These are phyloP conservation scores for Centrapalus pauciflorus DNA, from an alignment of 129 eudicot genomes.

Conservation along the genomic window DNA sequence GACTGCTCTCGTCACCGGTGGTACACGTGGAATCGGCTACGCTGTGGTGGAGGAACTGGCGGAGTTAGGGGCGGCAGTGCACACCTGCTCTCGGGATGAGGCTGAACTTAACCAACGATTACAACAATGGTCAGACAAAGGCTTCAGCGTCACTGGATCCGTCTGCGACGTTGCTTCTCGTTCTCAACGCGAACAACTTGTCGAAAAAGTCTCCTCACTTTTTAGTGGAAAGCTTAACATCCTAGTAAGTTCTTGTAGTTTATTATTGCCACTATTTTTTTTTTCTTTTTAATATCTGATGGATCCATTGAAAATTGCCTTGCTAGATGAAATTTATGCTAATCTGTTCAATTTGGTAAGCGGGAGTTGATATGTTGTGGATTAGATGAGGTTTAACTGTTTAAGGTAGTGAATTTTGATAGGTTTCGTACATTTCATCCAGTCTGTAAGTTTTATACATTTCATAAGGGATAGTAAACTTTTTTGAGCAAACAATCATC, in stretches of 20 bases:
- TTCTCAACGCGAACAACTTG: conserved; percentile 51
- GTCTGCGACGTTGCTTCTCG: conserved; percentile 61
- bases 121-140: conserved; percentile 63
- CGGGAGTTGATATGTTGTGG: background rate
- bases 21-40: conserved; percentile 84
- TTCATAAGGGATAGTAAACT: too few relatives aligned
- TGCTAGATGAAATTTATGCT: background rate
- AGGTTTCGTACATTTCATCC: background rate
- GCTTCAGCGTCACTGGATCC: conserved; percentile 60
- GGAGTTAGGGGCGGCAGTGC: conserved; percentile 61
- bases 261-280: background rate
- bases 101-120: conserved; percentile 50
- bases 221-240: conserved; percentile 77
- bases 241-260: conserved; percentile 44
- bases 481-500: too few relatives aligned
- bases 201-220: conserved; percentile 42
- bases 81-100: conserved; percentile 73
- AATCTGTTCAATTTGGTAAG: background rate
- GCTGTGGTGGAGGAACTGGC: conserved; percentile 82
- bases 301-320: background rate
- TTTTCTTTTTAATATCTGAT: background rate
- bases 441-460: background rate
- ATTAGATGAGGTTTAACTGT: background rate
- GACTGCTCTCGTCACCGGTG: conserved; percentile 87
- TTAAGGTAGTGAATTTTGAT: background rate